Base-by-base conservation (phyloP, 176 grass and related monocot genomes). In the Puccinellia tenuiflora region DNA sequence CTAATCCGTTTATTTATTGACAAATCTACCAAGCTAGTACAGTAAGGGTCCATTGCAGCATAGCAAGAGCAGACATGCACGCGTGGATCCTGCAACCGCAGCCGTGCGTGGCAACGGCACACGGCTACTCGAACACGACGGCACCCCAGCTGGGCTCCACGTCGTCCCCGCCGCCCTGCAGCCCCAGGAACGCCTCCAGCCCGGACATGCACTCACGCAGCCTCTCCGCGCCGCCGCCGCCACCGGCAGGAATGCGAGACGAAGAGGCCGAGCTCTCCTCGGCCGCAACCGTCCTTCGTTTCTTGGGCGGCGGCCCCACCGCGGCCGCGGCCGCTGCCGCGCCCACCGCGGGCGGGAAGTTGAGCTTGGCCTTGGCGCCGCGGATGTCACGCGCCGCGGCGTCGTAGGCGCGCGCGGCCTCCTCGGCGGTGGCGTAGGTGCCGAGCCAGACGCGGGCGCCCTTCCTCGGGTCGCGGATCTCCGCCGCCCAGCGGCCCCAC, bases 401-500 rank as follows among this genome's bases (percentile, higher is more conserved):
- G 85, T 97, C 91, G 79, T 97, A 97, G 55, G 90, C 91, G 34
- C 85, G 86, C 13, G 94, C 94, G 51, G 94, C 94, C 35, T 94
- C 87, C 86, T 94, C 91, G 5, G 94, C 79, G 6, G 91, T 94
- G 57, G 90, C 79, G 76, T 91, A 97, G 76, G 94, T 97, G 18
- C 94, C 94, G 0, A 97, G 94, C 94, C 94, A 97, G 14, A 97
- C 91, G 75, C 94, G 88, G 12, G 86, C 84, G 84, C 91, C 92
- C 76, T 91, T 97, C 25, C 87, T 70, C 22, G 94, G 94, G 89
- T 97, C 94, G 10, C 94, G 89, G 82, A 97, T 97, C 91, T 97
- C 94, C 83, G 94, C 94, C n/a, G 94, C 94, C 89, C 89, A 97
- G 9, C 90, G 90, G 28, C 94, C 94, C 94, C 91, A 94, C 0